These are phyloP conservation scores for Coffea humblotiana DNA, from an alignment of 305 asterid genomes.

Conservation along the genomic window DNA sequence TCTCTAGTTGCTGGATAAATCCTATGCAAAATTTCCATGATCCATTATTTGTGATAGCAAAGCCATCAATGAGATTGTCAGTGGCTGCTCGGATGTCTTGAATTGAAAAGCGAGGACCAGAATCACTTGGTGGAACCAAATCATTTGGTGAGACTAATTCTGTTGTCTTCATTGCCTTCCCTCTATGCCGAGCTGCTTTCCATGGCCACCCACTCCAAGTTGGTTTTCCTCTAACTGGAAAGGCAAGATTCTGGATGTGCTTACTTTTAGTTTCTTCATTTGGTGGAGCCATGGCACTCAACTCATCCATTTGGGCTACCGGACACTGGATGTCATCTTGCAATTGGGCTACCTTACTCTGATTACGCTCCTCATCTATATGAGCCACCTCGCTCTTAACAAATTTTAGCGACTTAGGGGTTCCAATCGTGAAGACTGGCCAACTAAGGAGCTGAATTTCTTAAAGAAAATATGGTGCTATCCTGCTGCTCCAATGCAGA, in stretches of 20 bases:
- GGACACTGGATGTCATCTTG: background rate
- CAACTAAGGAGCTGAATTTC: too few species aligned
- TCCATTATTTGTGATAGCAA: constrained; percentile 39
- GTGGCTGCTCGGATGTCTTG: constrained; percentile 33
- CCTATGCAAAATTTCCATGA: constrained; percentile 47
- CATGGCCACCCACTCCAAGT: too few species aligned
- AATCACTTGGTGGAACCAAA: too few species aligned
- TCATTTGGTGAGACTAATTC: background rate
- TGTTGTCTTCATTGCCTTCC: too few species aligned
- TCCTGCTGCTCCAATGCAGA: constrained; percentile 28
- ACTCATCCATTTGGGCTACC: background rate
- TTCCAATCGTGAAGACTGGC: too few species aligned
- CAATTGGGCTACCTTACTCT: background rate
- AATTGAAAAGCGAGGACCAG: too few species aligned
- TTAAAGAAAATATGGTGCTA: too few species aligned
- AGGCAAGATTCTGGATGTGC: too few species aligned
- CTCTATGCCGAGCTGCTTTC: too few species aligned
- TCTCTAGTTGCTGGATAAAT: background rate
- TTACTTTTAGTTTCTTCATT: too few species aligned
- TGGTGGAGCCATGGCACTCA: too few species aligned
- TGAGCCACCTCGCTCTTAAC: background rate
- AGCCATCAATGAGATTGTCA: constrained; percentile 24
- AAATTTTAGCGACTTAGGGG: background rate
- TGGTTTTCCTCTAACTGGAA: too few species aligned
- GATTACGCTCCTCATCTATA: background rate